A percentile compares a stretch with the other conserved stretches of the same genome.
phyloP scores from a whole-genome alignment of 306 rosid species.

The Cicer pinnatifidum region DNA sequence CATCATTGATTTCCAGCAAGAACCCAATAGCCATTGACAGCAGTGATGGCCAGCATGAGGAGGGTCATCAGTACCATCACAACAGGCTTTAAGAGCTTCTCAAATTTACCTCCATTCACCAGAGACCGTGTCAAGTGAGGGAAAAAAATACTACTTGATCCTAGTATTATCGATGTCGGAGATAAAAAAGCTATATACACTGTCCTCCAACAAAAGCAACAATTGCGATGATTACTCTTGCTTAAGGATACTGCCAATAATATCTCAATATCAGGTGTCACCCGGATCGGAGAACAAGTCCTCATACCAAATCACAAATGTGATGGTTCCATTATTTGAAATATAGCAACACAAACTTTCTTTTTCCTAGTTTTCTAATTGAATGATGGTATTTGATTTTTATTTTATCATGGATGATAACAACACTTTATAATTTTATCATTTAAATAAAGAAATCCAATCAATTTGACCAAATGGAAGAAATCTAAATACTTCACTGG shows the following conservation, averaged over 20 bases:
- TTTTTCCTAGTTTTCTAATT: background rate
- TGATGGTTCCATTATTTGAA: constrained; percentile 15
- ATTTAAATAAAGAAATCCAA: background rate
- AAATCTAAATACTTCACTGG: background rate
- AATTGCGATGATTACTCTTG: constrained; percentile 2
- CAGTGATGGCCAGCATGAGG: background rate
- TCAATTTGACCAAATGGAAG: background rate
- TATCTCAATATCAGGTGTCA: background rate
- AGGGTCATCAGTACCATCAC: constrained; percentile 4
- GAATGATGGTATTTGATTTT: background rate
- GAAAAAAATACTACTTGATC: background rate
- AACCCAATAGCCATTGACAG: background rate
- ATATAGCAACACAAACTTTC: background rate
- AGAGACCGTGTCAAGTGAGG: background rate
- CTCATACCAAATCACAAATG: background rate
- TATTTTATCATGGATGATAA: background rate
- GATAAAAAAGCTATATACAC: background rate
- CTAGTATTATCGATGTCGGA: background rate
- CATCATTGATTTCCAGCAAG: background rate
- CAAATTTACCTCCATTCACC: background rate
- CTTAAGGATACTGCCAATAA: background rate
- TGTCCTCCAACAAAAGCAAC: background rate
- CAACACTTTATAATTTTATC: background rate
- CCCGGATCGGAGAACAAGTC: background rate
- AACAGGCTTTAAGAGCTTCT: background rate